Base-by-base conservation (phyloP, 1,284 basidiomycete species). In the Ganoderma sinense region DNA sequence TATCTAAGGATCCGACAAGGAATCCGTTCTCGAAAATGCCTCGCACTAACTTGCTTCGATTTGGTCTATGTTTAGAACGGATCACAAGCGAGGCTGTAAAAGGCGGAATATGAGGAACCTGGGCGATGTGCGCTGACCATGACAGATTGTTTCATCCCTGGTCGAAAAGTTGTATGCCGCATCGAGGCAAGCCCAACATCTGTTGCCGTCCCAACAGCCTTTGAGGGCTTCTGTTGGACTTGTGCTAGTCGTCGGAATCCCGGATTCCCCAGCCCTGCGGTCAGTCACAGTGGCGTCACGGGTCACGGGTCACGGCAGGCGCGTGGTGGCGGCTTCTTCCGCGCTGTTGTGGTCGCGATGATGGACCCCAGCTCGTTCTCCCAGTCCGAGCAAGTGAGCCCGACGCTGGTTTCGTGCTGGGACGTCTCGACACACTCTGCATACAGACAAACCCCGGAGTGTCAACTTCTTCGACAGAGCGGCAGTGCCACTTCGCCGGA, bases 141-240 rank as follows among this genome's bases (percentile, higher is more conserved):
- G 59, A 41, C 59, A 61, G 59, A 61, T 61, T 61, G 59, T 41
- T 41, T 61, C 59, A 56, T 8, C 53, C 1, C 5, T 16, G 16
- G 16, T 29, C 16, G 31, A 41, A 60, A 11, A 10, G 36, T 61
- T 39, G 23, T 43, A 23, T 4, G 39, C 41, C 20, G 45, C 20
- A 20, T 59, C 39, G 20, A 18, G 39, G 59, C n/a, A 61, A 13
- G 18, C 4, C 16, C 11, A 41, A 40, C 59, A 40, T 40, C 23
- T 61, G 59, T 61, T 61, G 59, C 59, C 39, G 40, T 61, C 39
- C 11, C 23, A 23, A 59, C 59, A 29, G 59, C 59, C 39, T 29
- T 40, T 14, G 36, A n/a, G 56, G 18, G 29, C n/a, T 36, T 39
- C 31, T 14, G 18, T 33, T 8, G 23, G 20, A 1, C 20, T 43